Conservation (phyloP, 2,329 filamentous ascomycete species). For the Knufia petricola region DNA sequence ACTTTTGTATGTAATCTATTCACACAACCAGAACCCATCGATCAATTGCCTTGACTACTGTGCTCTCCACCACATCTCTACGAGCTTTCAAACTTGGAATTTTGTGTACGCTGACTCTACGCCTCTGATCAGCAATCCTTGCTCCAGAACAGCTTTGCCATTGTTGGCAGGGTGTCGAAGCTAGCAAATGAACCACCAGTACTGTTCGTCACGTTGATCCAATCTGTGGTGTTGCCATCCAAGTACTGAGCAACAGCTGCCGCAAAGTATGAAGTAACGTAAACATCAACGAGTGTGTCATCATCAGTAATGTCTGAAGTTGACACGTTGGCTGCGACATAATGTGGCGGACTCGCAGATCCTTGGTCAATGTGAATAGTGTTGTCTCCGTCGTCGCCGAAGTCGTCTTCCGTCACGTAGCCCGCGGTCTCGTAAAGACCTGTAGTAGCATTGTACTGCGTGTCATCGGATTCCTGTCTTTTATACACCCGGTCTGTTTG, state of each 20-base stretch:
- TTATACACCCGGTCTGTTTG: constrained; percentile 25
- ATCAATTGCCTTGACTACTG: too few species aligned
- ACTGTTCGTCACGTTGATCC: constrained; percentile 11
- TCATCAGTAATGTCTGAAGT: constrained; percentile 12
- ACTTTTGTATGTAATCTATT: too few species aligned
- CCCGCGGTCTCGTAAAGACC: constrained; percentile 20
- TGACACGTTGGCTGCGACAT: constrained; percentile 27
- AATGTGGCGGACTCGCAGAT: constrained; percentile 21
- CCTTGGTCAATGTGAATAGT: constrained; percentile 26
- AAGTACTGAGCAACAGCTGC: constrained; percentile 16
- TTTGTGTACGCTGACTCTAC: too few species aligned
- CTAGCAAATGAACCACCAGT: constrained; percentile 16
- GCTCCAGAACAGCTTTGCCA: constrained; percentile 16
- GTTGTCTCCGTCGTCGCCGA: constrained; percentile 29
- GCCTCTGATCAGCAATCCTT: constrained; percentile 13
- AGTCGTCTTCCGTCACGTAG: constrained; percentile 28
- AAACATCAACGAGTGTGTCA: constrained; percentile 17
- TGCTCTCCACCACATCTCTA: too few species aligned
- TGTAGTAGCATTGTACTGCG: constrained; percentile 8
- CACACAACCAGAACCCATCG: too few species aligned
- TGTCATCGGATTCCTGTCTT: constrained; percentile 17
- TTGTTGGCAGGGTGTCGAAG: constrained; percentile 18
- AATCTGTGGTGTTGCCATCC: constrained; percentile 17
- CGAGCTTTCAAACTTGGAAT: too few species aligned
- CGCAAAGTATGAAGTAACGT: constrained; percentile 19